Base-by-base conservation (phyloP, 352 stramenopile species). In the Salisapilia sapeloensis region DNA sequence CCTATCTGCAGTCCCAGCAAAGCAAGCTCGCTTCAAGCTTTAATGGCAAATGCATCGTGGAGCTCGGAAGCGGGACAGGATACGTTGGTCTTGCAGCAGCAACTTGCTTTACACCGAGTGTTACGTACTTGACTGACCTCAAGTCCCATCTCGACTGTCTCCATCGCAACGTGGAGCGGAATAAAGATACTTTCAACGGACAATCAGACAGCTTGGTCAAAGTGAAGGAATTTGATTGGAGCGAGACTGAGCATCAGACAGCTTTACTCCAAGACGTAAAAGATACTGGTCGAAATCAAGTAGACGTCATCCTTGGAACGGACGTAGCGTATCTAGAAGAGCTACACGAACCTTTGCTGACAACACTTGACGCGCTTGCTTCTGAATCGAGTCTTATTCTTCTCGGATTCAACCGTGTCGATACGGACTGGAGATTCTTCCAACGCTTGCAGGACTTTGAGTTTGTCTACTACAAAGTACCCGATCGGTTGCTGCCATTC, bases 401-500 rank as follows among this genome's bases (percentile, higher is more conserved):
- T 15, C 47, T 85, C n/a, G 72, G 69, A 0, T 48, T 89, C 21
- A 82, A 83, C 31, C 72, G 72, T 27, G 48, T 50, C 0, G 69
- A 89, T 44, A 89, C 72, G 26, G 49, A 35, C 16, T 40, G 66
- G 19, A 29, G 42, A 14, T 89, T 85, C 43, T 89, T 89, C 44
- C 50, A 38, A 12, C 65, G 64, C 9, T 62, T 89, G 28, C 63
- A 77, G 26, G 46, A 57, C 13, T 48, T 70, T 14, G 69, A 66
- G 30, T 89, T 83, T 24, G 63, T 77, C 42, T 83, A 81, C 54
- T 85, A 89, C 57, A 85, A 79, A 53, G 63, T 89, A 37, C 36
- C 56, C 6, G 69, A 83, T 38, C 50, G 60, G 11, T 44, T 69
- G 30, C 42, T 89, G 7, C 54, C 54, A 9, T 26, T 31, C 18